Percentiles rank a stretch among this genome's conserved stretches.
phyloP scores from a whole-genome alignment of 768 basidiomycete genomes.

The Floccularia luteovirens region DNA sequence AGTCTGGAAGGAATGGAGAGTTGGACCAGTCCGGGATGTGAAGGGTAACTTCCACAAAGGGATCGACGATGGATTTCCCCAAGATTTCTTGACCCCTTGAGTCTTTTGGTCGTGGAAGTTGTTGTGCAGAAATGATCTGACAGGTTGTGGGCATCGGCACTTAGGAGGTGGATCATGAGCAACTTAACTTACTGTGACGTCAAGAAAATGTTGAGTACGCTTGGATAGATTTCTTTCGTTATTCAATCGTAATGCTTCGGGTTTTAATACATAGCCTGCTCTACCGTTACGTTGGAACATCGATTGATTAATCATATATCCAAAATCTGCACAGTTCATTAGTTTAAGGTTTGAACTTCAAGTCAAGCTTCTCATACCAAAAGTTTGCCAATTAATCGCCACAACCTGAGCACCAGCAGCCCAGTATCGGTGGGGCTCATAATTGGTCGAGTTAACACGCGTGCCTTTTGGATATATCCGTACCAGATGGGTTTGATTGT shows the following conservation, averaged over 20 bases:
- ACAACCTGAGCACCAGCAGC: constrained; percentile 83
- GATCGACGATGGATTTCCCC: constrained; percentile 52
- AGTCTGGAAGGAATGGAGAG: constrained; percentile 17
- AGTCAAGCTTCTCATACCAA: too few species aligned
- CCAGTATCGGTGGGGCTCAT: constrained; percentile 87
- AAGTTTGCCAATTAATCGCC: constrained; percentile 97
- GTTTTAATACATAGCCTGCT: constrained; percentile 87
- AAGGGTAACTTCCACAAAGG: constrained; percentile 76
- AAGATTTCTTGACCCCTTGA: constrained; percentile 49
- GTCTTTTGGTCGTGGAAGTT: constrained; percentile 72
- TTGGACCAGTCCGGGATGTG: constrained; percentile 67
- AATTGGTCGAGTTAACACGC: constrained; percentile 80
- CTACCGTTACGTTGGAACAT: constrained; percentile 94
- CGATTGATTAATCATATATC: constrained; percentile 87
- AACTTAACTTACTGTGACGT: constrained; percentile 43
- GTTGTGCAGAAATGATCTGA: constrained; percentile 79
- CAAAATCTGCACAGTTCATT: constrained; percentile 50
- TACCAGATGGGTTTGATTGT: constrained; percentile 77
- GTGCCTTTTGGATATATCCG: constrained; percentile 83
- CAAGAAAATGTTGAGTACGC: constrained; percentile 51
- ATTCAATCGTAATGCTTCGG: constrained; percentile 59
- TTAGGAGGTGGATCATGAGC: not conserved
- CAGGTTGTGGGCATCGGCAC: not conserved
- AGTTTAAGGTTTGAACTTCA: not conserved
- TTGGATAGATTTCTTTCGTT: constrained; percentile 51